phyloP scores from a whole-genome alignment of 1,284 basidiomycete species.

The Somion occarium region DNA sequence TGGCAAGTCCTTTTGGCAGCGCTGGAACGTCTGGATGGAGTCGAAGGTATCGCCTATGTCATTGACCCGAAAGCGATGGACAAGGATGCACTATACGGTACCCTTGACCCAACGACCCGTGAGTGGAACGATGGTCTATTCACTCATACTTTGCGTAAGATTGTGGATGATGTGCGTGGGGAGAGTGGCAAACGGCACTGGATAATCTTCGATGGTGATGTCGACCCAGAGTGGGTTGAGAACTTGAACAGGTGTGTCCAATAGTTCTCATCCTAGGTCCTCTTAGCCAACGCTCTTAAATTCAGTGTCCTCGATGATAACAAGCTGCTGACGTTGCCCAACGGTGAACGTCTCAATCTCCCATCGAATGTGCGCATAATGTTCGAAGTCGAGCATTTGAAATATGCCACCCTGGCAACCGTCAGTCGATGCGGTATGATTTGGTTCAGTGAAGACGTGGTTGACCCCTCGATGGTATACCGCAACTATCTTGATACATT shows the following conservation, averaged over 20 bases:
- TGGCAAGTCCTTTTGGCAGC: slow-evolving; percentile 94
- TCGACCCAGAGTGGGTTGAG: slow-evolving; percentile 99
- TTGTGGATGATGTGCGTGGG: slow-evolving; percentile 97
- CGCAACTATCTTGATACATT: slow-evolving; percentile 84
- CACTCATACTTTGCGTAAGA: slow-evolving; percentile 96
- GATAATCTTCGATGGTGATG: slow-evolving; percentile 99
- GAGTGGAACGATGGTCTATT: slow-evolving; percentile 99
- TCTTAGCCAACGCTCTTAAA: slow-evolving; percentile 2
- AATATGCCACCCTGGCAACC: slow-evolving; percentile 95
- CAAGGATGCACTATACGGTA: slow-evolving; percentile 97
- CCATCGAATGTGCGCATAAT: slow-evolving; percentile 98
- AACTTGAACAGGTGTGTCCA: slow-evolving; percentile 88
- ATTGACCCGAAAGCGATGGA: slow-evolving; percentile 99
- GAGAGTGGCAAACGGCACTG: slow-evolving; percentile 97
- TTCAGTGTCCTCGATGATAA: slow-evolving; percentile 96
- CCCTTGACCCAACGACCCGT: slow-evolving; percentile 93
- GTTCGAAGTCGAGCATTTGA: slow-evolving; percentile 99
- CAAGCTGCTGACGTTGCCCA: slow-evolving; percentile 95
- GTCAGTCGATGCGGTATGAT: slow-evolving; percentile 99
- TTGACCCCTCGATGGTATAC: slow-evolving; percentile 90
- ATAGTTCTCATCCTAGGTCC: not conserved
- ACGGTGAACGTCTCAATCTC: slow-evolving; percentile 96
- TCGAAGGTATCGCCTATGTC: slow-evolving; percentile 92
- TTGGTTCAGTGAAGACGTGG: slow-evolving; percentile 98
- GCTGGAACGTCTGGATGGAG: slow-evolving; percentile 86